Conservation (phyloP, 1,284 basidiomycete genomes). For the Irpex rosettiformis region DNA sequence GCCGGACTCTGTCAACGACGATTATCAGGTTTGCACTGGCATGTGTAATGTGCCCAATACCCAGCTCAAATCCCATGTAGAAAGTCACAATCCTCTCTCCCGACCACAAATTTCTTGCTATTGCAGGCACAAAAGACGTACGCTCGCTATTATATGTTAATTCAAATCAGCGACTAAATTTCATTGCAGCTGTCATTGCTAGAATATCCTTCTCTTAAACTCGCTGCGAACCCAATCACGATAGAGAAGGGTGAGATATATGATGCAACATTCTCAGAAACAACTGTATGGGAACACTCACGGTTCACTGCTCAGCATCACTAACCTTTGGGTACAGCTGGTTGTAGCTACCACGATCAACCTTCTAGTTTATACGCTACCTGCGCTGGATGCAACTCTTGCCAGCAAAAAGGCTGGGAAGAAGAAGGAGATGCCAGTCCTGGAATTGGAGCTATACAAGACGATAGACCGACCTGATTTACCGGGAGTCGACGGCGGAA, state of each 20-base stretch:
- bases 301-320: no score
- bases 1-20: slow-evolving; percentile 54
- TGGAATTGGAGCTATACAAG: slow-evolving; percentile 42
- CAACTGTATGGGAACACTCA: slow-evolving; percentile 35
- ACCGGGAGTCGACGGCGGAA: slow-evolving; percentile 42
- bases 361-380: slow-evolving; percentile 58
- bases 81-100: slow-evolving; percentile 78
- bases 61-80: no score
- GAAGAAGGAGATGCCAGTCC: slow-evolving; percentile 28
- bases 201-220: slow-evolving; percentile 59
- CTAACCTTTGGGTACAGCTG: no score
- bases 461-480: slow-evolving; percentile 54
- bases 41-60: no score
- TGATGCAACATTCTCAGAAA: slow-evolving; percentile 64
- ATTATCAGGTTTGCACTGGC: slow-evolving; percentile 70
- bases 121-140: slow-evolving; percentile 65
- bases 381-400: slow-evolving; percentile 26
- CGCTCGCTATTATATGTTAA: slow-evolving; percentile 23
- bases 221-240: slow-evolving; percentile 41
- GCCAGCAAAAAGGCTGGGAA: slow-evolving; percentile 43
- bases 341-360: slow-evolving; percentile 62
- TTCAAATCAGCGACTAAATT: slow-evolving; percentile 12
- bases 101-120: slow-evolving; percentile 54
- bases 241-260: slow-evolving; percentile 69
- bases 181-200: slow-evolving; percentile 63